These are phyloP conservation scores for Maudiozyma humilis DNA, from an alignment of 1,139 yeast species.

Conservation along the genomic window DNA sequence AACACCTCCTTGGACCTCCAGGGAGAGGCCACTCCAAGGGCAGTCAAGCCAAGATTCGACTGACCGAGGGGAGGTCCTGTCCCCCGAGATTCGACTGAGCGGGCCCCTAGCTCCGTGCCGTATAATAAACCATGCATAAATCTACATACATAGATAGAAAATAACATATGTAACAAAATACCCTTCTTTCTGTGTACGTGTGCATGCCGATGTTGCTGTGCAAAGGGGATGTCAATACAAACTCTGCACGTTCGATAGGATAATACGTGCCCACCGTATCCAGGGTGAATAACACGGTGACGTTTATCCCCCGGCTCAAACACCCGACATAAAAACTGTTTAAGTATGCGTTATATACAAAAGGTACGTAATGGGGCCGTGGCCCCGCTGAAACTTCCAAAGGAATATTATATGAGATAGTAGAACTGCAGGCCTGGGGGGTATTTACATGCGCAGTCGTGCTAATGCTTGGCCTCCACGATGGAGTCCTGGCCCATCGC, in stretches of 20 bases:
- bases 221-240: no score
- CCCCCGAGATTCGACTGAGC: no score
- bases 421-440: not conserved
- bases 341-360: not conserved
- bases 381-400: no score
- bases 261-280: no score
- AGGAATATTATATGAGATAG: not conserved
- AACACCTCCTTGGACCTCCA: conserved; percentile 21
- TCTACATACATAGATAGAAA: not conserved
- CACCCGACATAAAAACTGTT: no score
- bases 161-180: not conserved
- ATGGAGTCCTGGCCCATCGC: conserved; percentile 28
- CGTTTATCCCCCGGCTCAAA: no score
- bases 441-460: not conserved
- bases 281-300: no score
- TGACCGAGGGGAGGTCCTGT: conserved; percentile 4
- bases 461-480: conserved; percentile 13
- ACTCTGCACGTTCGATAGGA: no score
- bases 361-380: no score
- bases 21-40: conserved; percentile 21
- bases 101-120: no score
- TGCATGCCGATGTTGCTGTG: no score
- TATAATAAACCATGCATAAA: not conserved
- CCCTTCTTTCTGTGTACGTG: no score
- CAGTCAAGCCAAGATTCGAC: conserved; percentile 20